Conservation (phyloP, 768 basidiomycete species). For the Mycena vulgaris region DNA sequence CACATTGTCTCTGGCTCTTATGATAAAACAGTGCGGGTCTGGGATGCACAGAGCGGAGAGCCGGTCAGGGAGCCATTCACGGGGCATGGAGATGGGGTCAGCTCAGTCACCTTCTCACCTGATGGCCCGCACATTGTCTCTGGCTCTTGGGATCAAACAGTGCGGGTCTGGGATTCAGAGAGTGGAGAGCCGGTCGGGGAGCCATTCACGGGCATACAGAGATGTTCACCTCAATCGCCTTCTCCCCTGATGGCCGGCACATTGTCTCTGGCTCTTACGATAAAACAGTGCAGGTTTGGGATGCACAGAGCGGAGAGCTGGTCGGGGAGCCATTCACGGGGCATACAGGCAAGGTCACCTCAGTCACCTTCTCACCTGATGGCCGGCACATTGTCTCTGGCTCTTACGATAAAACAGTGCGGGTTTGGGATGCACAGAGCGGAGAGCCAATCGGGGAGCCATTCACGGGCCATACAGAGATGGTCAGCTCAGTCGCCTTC, state of each 20-base stretch:
- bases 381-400: background rate
- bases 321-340: background rate
- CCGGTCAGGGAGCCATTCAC: no score
- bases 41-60: no score
- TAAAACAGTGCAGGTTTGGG: background rate
- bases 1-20: no score
- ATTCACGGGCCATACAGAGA: background rate
- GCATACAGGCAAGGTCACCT: background rate
- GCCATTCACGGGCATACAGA: background rate
- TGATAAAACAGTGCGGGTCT: no score
- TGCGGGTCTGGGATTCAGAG: no score
- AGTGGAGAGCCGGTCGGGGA: no score
- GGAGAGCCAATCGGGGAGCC: background rate
- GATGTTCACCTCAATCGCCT: background rate
- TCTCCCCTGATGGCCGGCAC: background rate
- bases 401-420: background rate
- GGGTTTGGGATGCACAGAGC: background rate
- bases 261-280: background rate
- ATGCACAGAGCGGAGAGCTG: background rate
- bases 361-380: background rate
- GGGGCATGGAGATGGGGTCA: no score
- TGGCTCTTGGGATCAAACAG: no score
- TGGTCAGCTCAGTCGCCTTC: background rate
- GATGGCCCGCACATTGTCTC: no score
- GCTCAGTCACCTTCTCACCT: no score